These are phyloP conservation scores for Cyphellophora attinorum DNA, from an alignment of 2,329 filamentous ascomycete genomes.

Conservation along the genomic window DNA sequence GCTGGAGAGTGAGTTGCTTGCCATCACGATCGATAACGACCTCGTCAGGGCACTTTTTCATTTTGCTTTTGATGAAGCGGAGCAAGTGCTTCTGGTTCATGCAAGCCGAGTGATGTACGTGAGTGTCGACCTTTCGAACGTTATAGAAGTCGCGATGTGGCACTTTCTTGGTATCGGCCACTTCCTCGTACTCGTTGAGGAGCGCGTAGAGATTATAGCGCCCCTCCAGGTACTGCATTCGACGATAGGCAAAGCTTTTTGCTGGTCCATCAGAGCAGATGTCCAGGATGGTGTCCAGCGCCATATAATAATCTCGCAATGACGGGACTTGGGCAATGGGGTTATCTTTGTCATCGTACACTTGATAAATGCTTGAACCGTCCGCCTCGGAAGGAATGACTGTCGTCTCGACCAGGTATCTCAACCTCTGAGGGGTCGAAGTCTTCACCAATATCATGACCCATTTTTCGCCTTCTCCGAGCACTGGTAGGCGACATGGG, in stretches of 20 bases:
- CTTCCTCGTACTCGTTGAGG: conserved; percentile 94
- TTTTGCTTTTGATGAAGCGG: conserved; percentile 98
- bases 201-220: conserved; percentile 94
- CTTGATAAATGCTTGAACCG: conserved; percentile 79
- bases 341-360: conserved; percentile 59
- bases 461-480: conserved; percentile 66
- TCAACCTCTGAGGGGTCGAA: conserved; percentile 68
- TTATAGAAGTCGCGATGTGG: conserved; percentile 99
- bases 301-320: conserved; percentile 90
- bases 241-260: conserved; percentile 93
- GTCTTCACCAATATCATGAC: conserved; percentile 83
- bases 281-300: conserved; percentile 74
- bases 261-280: conserved; percentile 92
- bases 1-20: conserved; percentile 77
- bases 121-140: conserved; percentile 94
- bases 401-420: conserved; percentile 60
- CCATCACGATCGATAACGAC: conserved; percentile 86
- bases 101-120: conserved; percentile 97
- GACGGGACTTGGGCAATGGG: conserved; percentile 81
- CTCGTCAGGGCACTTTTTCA: conserved; percentile 96
- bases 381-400: conserved; percentile 72
- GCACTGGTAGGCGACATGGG: conserved; percentile 34
- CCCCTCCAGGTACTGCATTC: conserved; percentile 89
- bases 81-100: conserved; percentile 99
- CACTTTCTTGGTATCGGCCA: conserved; percentile 93